Percentiles rank a stretch among this genome's conserved stretches.
These are phyloP conservation scores for Apiotrichum siamense DNA, from an alignment of 1,284 basidiomycete genomes.

Conservation along the genomic window DNA sequence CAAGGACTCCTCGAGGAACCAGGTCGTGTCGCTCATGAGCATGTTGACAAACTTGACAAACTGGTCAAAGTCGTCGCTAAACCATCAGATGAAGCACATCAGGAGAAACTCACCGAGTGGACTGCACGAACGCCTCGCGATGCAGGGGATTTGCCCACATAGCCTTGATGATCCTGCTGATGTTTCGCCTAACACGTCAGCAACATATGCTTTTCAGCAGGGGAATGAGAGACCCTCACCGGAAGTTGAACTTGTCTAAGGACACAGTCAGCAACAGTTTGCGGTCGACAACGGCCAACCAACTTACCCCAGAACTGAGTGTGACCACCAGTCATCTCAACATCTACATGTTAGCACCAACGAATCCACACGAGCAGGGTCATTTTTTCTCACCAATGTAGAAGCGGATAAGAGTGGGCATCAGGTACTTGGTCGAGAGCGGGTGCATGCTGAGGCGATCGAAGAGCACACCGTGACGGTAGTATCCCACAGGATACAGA, in stretches of 20 bases:
- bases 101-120: constrained; percentile 60
- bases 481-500: constrained; percentile 67
- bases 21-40: constrained; percentile 99
- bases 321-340: constrained; percentile 93
- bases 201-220: background rate
- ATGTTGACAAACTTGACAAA: constrained; percentile 95
- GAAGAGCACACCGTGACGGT: constrained; percentile 71
- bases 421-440: constrained; percentile 78
- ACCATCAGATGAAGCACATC: background rate
- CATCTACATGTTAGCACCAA: constrained; percentile 56
- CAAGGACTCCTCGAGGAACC: constrained; percentile 93
- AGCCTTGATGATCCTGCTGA: constrained; percentile 74
- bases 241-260: constrained; percentile 44
- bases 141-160: constrained; percentile 86
- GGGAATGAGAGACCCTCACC: background rate
- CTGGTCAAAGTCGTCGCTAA: constrained; percentile 74
- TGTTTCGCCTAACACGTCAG: constrained; percentile 59
- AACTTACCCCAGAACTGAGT: constrained; percentile 89
- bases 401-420: constrained; percentile 88
- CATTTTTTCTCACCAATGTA: constrained; percentile 67
- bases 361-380: no score
- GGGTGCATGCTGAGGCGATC: constrained; percentile 77
- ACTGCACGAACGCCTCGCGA: constrained; percentile 70
- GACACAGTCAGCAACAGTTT: background rate
- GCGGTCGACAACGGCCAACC: background rate